A percentile compares a stretch with the other conserved stretches of the same genome.
phyloP scores from a whole-genome alignment of 2,329 filamentous ascomycete species.

The Grosmannia serpens region DNA sequence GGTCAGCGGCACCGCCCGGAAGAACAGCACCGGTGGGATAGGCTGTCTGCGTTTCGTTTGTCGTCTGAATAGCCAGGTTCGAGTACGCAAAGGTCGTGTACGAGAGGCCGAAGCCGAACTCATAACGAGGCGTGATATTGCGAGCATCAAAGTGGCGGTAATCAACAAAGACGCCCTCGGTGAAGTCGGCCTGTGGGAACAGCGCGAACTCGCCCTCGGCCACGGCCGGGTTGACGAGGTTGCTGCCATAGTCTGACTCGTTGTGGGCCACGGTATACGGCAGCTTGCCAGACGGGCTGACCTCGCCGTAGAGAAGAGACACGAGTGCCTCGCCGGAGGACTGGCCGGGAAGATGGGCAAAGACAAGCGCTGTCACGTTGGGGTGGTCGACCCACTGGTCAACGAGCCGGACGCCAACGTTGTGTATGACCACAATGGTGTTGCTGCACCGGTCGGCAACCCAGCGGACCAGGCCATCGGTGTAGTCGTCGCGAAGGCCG shows the following conservation, averaged over 20 bases:
- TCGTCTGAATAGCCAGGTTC: too few relatives aligned
- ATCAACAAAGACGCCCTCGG: conserved; percentile 38
- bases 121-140: conserved; percentile 36
- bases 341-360: conserved; percentile 53
- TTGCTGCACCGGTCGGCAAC: conserved; percentile 49
- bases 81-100: conserved; percentile 42
- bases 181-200: conserved; percentile 36
- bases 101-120: conserved; percentile 44
- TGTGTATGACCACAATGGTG: conserved; percentile 55
- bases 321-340: conserved; percentile 45
- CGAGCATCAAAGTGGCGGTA: conserved; percentile 42
- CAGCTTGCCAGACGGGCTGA: conserved; percentile 44
- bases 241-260: conserved; percentile 39
- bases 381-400: conserved; percentile 49
- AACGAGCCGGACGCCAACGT: conserved; percentile 46
- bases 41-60: too few relatives aligned
- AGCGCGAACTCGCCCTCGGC: conserved; percentile 39
- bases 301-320: conserved; percentile 44
- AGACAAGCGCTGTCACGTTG: conserved; percentile 52
- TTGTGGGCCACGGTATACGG: conserved; percentile 49
- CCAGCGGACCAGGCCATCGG: conserved; percentile 41
- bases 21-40: conserved; percentile 27
- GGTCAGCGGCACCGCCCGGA: conserved; percentile 32
- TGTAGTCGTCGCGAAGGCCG: conserved; percentile 53
- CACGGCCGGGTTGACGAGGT: conserved; percentile 25